Percentiles rank a stretch among this genome's conserved stretches.
Evolutionary conservation across 805 yeast genomes (phyloP).

Genomic region (Monosporozyma yasuniensis): DNA sequence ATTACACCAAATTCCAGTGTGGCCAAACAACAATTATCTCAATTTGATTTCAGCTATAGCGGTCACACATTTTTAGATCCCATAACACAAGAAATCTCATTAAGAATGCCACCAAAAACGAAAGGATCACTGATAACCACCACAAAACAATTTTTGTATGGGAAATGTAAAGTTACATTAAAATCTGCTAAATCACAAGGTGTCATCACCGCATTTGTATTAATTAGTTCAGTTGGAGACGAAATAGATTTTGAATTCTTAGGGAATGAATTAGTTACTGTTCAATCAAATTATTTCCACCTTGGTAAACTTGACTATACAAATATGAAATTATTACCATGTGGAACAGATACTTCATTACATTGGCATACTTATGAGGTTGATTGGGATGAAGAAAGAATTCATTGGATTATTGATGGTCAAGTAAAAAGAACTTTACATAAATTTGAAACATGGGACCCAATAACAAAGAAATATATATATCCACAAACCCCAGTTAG

Average conservation of each 20-base stretch:
- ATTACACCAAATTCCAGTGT: conserved; percentile 30
- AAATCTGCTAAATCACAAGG: conserved; percentile 71
- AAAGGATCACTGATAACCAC: conserved; percentile 75
- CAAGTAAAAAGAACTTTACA: conserved; percentile 50
- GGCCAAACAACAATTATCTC: conserved; percentile 51
- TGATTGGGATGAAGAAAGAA: conserved; percentile 70
- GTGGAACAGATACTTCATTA: conserved; percentile 43
- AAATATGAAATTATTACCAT: conserved; percentile 32
- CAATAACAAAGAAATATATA: conserved; percentile 41
- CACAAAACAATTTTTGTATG: conserved; percentile 75
- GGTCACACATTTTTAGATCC: conserved; percentile 47
- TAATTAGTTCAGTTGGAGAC: conserved; percentile 79
- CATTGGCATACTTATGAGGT: conserved; percentile 67
- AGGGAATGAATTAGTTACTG: conserved; percentile 57
- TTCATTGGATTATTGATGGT: conserved; percentile 71
- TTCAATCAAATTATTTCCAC: conserved; percentile 74
- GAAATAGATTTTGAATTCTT: conserved; percentile 86
- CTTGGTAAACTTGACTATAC: conserved; percentile 66
- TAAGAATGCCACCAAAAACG: conserved; percentile 71
- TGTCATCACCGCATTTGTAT: conserved; percentile 74
- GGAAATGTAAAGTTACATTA: conserved; percentile 56
- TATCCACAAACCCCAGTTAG: conserved; percentile 73
- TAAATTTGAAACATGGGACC: conserved; percentile 55
- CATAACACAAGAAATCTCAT: conserved; percentile 36
- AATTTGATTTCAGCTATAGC: conserved; percentile 56